Percentiles rank a stretch among this genome's conserved stretches.
Evolutionary conservation across 164 flowering plant genomes (phyloP).

Genomic region (Platanus orientalis): DNA sequence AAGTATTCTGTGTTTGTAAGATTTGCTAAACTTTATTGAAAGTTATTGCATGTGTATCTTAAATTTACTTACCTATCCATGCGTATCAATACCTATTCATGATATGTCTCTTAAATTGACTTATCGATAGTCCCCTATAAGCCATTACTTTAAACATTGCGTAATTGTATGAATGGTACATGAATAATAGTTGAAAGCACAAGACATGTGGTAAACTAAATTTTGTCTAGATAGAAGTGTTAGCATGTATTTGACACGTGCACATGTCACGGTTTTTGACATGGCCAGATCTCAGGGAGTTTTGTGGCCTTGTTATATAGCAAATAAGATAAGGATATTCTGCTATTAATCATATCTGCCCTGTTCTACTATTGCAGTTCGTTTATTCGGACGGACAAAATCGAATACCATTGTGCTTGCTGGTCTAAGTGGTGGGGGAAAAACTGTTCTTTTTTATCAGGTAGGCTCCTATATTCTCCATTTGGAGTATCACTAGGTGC

Average conservation of each 20-base stretch:
- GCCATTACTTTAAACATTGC: no score
- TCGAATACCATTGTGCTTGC: slow-evolving; percentile 68
- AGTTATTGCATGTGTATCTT: no score
- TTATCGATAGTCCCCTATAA: no score
- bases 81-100: no score
- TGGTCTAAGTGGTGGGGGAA: slow-evolving; percentile 90
- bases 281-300: background rate
- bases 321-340: background rate
- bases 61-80: no score
- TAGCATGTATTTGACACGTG: no score
- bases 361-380: slow-evolving; percentile 41
- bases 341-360: background rate
- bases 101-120: no score
- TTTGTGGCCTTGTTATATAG: background rate
- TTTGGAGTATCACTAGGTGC: background rate
- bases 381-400: slow-evolving; percentile 50
- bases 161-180: background rate
- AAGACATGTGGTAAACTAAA: background rate
- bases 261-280: no score
- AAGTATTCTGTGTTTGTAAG: no score
- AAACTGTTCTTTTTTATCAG: slow-evolving; percentile 78
- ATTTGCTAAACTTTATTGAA: no score
- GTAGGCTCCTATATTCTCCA: slow-evolving; percentile 24
- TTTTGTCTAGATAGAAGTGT: background rate
- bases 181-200: background rate